Evolutionary conservation across 2,329 filamentous ascomycete species (phyloP), one percentile per base, ranked within the genome.

Genomic region (Rhinocladiella similis): DNA sequence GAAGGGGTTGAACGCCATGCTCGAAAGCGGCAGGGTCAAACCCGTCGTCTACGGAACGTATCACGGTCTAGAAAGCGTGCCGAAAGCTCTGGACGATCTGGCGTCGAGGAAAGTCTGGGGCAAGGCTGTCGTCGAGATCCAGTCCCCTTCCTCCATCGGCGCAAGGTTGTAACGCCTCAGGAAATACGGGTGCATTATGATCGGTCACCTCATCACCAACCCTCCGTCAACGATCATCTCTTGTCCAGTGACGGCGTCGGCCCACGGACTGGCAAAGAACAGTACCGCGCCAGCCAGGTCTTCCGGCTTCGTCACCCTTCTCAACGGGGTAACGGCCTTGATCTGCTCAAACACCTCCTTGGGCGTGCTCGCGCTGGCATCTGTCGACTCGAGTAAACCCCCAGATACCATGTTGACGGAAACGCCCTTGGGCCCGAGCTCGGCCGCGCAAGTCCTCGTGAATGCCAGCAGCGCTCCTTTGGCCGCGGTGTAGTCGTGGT

Each of bases 1-100:
- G 82, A 62, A 74, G 41, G 80, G 76, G 1, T 74, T 85, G 41
- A 72, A 76, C 59, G 68, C 70, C 1, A 68, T 84, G 63, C 72
- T 83, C 7, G 70, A 77, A 10, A 69, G 63, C 4, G 78, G 78
- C 1, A 69, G 69, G 43, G 73, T 86, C 56, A 77, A 74, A 63
- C 78, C 83, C 1, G 72, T 81, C 1, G 71, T 84, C 1, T 83
- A 77, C 62, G 70, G 73, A 13, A 72, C 72, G 39, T 86, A 83
- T 60, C 53, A 65, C 16, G 82, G 81, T 0, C 68, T 86, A 12
- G 73, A 77, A 43, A 75, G 75, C 55, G 75, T 83, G 1, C 72
- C 75, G 0, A 66, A 67, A 14, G 83, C 82, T 4, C 69, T 86
- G 63, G 69, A 75, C 39, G 81, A 84, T 60, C 69, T 85, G 16